Percentiles rank a stretch among this genome's conserved stretches.
Conservation (phyloP, 176 grass and related monocot genomes). For the Carex kokanica region DNA sequence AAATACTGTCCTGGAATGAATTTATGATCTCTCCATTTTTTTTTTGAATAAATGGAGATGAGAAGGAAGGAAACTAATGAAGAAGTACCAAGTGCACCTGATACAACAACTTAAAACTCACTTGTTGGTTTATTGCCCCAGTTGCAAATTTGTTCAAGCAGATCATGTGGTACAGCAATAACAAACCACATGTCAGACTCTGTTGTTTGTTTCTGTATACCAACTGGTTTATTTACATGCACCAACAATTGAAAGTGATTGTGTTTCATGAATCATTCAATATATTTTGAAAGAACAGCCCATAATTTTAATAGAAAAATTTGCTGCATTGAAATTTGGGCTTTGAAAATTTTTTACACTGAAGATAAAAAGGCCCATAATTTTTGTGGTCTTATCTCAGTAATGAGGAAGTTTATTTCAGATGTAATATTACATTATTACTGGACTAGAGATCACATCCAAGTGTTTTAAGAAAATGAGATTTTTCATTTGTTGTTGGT, state of each 20-base stretch:
- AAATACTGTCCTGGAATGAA: background rate
- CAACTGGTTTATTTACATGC: background rate
- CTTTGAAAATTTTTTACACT: background rate
- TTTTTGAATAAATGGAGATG: background rate
- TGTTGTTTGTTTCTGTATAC: background rate
- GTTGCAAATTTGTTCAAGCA: background rate
- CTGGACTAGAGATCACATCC: background rate
- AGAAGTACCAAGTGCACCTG: background rate
- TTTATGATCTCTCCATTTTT: too few relatives aligned
- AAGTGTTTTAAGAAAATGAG: background rate
- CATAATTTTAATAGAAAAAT: too few relatives aligned
- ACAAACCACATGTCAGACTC: background rate
- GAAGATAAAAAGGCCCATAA: background rate
- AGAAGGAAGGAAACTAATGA: background rate
- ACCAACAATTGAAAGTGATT: conserved; percentile 10
- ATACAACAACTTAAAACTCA: background rate
- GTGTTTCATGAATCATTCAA: background rate
- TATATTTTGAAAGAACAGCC: background rate
- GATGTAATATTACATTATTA: background rate
- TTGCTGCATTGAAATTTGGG: background rate
- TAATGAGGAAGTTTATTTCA: background rate
- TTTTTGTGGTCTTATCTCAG: background rate
- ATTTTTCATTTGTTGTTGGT: too few relatives aligned
- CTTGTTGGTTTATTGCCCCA: background rate
- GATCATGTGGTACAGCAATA: conserved; percentile 8